Conservation (phyloP, 1,284 basidiomycete species). For the Peniophora sp. region DNA sequence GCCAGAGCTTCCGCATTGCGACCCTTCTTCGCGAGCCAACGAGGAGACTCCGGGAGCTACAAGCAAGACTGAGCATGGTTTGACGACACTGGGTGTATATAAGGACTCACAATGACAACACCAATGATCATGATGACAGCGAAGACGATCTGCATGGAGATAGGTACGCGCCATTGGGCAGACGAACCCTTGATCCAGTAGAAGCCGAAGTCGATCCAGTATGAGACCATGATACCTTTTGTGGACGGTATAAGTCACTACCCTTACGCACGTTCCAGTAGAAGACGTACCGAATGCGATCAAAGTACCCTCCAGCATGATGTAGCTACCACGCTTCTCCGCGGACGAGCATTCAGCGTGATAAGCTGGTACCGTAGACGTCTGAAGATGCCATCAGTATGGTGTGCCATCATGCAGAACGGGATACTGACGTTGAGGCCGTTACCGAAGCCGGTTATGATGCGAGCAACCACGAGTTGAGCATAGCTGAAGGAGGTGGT, state of each 20-base stretch:
- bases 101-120: constrained; percentile 37
- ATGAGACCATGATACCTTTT: constrained; percentile 18
- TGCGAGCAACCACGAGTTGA: constrained; percentile 54
- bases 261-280: constrained; percentile 1
- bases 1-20: constrained; percentile 53
- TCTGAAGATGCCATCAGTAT: constrained; percentile 29
- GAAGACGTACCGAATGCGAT: constrained; percentile 56
- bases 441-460: constrained; percentile 60
- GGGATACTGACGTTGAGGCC: constrained; percentile 59
- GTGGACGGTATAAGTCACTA: not conserved
- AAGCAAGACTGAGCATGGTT: not conserved
- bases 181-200: constrained; percentile 45
- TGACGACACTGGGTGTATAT: not conserved
- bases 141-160: constrained; percentile 59
- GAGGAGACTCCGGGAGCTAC: constrained; percentile 63
- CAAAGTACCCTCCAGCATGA: constrained; percentile 62
- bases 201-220: constrained; percentile 53
- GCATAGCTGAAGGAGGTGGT: constrained; percentile 44
- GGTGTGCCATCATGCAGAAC: too few relatives aligned
- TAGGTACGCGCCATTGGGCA: constrained; percentile 64
- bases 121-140: constrained; percentile 52
- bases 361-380: constrained; percentile 54
- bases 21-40: constrained; percentile 55
- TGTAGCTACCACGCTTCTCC: constrained; percentile 52
- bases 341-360: constrained; percentile 63